Conservation (phyloP, 805 yeast species). For the Candida easanensis region DNA sequence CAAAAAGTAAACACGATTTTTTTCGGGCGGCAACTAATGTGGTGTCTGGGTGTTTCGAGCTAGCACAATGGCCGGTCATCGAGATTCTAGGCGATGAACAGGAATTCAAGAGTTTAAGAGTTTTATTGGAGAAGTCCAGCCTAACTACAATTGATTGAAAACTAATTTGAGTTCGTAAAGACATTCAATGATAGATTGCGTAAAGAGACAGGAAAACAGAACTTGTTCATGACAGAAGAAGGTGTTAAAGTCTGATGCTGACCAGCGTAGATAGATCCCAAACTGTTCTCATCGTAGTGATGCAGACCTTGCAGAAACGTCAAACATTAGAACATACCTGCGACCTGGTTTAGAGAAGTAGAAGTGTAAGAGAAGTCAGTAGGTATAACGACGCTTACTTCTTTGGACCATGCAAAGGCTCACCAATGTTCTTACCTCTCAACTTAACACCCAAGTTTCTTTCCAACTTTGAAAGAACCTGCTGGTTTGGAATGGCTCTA, state of each 20-base stretch:
- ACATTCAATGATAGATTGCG: conserved; percentile 3
- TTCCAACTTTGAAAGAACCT: conserved; percentile 86
- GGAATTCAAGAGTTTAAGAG: too few species aligned
- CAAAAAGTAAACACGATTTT: conserved; percentile 3
- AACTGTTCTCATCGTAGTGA: neutral
- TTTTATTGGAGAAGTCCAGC: too few species aligned
- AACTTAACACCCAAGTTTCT: conserved; percentile 91
- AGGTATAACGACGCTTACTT: conserved; percentile 23
- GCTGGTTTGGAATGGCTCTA: conserved; percentile 95
- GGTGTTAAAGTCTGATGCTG: neutral
- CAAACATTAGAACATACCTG: too few species aligned
- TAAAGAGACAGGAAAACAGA: neutral
- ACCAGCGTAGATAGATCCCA: too few species aligned
- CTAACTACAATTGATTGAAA: too few species aligned
- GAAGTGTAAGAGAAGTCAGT: neutral
- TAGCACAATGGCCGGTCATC: too few species aligned
- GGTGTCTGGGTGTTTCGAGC: conserved; percentile 6
- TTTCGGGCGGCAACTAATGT: neutral
- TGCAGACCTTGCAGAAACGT: neutral
- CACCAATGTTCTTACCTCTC: conserved; percentile 94
- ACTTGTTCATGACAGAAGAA: too few species aligned
- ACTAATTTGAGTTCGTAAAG: neutral
- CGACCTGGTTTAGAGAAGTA: too few species aligned
- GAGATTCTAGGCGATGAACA: too few species aligned
- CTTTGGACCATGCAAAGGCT: conserved; percentile 60